Evolutionary conservation across 768 basidiomycete genomes (phyloP).

Genomic region (Boletellus ananas): DNA sequence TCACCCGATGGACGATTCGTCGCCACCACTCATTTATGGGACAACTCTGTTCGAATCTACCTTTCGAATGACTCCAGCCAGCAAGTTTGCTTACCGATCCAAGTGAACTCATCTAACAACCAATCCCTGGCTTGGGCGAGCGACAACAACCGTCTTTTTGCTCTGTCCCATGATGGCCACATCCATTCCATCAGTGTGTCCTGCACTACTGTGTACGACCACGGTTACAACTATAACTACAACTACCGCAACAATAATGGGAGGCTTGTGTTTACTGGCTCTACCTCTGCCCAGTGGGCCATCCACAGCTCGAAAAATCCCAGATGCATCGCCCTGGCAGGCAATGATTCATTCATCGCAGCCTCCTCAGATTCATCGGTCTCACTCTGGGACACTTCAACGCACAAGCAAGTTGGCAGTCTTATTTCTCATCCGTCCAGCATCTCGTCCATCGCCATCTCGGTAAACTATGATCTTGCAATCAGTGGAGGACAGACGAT

Average conservation of each 20-base stretch:
- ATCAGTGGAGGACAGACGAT: neutral
- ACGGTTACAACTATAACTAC: no score
- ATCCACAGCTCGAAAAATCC: neutral
- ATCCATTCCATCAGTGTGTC: neutral
- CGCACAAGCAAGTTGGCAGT: neutral
- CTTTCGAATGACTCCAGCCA: no score
- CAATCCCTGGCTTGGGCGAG: neutral
- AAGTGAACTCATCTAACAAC: neutral
- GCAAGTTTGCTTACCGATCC: neutral
- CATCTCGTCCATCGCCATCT: neutral
- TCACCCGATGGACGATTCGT: no score
- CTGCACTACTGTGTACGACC: no score
- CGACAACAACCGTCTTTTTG: neutral
- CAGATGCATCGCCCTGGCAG: neutral
- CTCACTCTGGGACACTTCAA: neutral
- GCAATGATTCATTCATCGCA: constrained; percentile 1
- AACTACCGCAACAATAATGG: no score
- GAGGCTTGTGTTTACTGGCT: no score
- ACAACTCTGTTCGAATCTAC: neutral
- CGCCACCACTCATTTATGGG: neutral
- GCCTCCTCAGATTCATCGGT: neutral
- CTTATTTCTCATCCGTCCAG: neutral
- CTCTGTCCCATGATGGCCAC: neutral
- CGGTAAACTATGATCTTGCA: neutral
- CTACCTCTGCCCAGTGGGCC: neutral